Conservation (phyloP, 805 yeast species). For the Hanseniaspora nectarophila region DNA sequence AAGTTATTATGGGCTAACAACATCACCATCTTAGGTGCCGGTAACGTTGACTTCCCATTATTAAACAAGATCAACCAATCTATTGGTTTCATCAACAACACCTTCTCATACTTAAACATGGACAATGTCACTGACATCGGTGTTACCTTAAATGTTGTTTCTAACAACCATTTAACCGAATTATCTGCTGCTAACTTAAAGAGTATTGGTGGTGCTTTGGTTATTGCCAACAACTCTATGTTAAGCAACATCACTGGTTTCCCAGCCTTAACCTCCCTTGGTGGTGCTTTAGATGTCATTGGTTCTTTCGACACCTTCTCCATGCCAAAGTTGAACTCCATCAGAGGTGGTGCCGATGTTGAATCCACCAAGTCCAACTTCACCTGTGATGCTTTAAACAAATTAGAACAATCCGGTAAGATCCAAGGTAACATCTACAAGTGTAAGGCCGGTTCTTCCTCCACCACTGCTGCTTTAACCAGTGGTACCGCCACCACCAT, state of each 20-base stretch:
- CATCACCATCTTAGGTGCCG: constrained; percentile 70
- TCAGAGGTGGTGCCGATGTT: constrained; percentile 84
- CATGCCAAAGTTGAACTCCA: constrained; percentile 59
- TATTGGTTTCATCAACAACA: constrained; percentile 64
- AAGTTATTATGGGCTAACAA: constrained; percentile 74
- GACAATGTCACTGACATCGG: constrained; percentile 54
- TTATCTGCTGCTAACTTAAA: constrained; percentile 60
- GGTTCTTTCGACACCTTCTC: constrained; percentile 78
- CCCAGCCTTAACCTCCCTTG: constrained; percentile 57
- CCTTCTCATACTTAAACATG: constrained; percentile 45
- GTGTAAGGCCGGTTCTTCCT: constrained; percentile 52
- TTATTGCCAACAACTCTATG: constrained; percentile 70
- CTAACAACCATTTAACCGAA: constrained; percentile 61
- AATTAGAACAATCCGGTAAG: constrained; percentile 61
- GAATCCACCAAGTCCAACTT: constrained; percentile 59
- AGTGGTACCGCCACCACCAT: constrained; percentile 23
- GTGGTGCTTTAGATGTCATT: constrained; percentile 73
- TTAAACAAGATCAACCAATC: constrained; percentile 69
- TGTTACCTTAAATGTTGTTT: constrained; percentile 62
- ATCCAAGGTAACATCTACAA: constrained; percentile 82
- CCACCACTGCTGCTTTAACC: constrained; percentile 35
- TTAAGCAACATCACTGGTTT: constrained; percentile 60
- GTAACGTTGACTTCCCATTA: constrained; percentile 57
- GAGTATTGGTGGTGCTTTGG: constrained; percentile 85
- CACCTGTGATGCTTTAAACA: constrained; percentile 67